Evolutionary conservation across 164 flowering plant species (phyloP).

Genomic region (Magnolia sinica): DNA sequence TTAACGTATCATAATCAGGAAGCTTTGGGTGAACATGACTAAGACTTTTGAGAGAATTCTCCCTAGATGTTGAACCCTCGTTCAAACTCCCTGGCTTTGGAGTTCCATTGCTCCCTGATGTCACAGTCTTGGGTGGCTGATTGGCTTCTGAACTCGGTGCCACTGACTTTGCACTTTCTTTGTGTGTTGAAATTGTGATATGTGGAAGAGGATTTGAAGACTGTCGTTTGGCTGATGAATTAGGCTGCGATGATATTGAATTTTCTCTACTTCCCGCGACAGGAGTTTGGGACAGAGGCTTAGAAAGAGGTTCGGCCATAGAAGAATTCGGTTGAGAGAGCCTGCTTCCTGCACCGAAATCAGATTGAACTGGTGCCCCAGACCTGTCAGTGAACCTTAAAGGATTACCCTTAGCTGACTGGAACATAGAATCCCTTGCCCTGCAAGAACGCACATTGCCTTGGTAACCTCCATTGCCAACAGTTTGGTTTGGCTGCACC

Average conservation of each 20-base stretch:
- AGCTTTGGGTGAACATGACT: slow-evolving; percentile 96
- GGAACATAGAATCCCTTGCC: slow-evolving; percentile 40
- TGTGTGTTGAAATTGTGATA: background rate
- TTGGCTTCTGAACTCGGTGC: slow-evolving; percentile 6
- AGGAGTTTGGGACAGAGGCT: slow-evolving; percentile 9
- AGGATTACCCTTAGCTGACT: slow-evolving; percentile 13
- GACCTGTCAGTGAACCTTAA: slow-evolving; percentile 15
- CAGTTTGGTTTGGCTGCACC: slow-evolving; percentile 19
- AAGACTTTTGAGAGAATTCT: slow-evolving; percentile 37
- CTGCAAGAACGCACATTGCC: slow-evolving; percentile 43
- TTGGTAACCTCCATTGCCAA: slow-evolving; percentile 15
- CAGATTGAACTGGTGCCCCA: slow-evolving; percentile 21
- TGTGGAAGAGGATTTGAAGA: slow-evolving; percentile 6
- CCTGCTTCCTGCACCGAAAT: slow-evolving; percentile 19
- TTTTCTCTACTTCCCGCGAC: no score
- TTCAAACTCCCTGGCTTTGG: slow-evolving; percentile 19
- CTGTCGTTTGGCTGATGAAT: slow-evolving; percentile 14
- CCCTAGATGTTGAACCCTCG: slow-evolving; percentile 27
- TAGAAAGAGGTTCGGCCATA: slow-evolving; percentile 20
- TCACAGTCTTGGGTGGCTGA: slow-evolving; percentile 8
- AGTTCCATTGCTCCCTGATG: slow-evolving; percentile 2
- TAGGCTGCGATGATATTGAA: background rate
- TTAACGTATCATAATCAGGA: slow-evolving; percentile 73
- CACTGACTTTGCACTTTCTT: slow-evolving; percentile 1
- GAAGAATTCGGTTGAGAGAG: slow-evolving; percentile 18